Conservation (phyloP, 306 rosid genomes). For the Trichosanthes cucumerina region DNA sequence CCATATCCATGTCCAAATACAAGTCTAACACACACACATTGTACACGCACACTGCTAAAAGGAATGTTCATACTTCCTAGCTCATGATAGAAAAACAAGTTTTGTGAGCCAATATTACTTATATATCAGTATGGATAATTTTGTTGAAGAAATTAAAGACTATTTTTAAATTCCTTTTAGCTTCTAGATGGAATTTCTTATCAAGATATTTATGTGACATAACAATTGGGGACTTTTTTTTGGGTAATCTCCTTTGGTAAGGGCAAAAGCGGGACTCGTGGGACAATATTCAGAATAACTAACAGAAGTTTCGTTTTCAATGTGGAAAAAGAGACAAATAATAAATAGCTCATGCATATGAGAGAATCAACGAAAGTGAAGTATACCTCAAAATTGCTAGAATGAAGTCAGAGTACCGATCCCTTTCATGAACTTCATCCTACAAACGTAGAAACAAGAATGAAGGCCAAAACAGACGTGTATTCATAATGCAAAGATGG, state of each 20-base stretch:
- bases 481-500: background rate
- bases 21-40: background rate
- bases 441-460: slow-evolving; percentile 25
- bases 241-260: background rate
- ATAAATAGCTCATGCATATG: background rate
- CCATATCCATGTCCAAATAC: background rate
- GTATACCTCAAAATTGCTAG: slow-evolving; percentile 72
- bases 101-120: background rate
- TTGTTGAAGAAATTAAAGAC: background rate
- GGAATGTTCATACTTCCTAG: background rate
- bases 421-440: slow-evolving; percentile 99
- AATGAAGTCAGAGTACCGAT: slow-evolving; percentile 79
- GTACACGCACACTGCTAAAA: background rate
- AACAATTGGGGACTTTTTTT: background rate
- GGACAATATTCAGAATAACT: background rate
- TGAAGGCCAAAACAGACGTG: background rate
- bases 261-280: background rate
- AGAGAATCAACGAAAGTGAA: background rate
- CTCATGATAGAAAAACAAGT: background rate
- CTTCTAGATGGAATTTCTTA: background rate
- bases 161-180: background rate
- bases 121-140: background rate
- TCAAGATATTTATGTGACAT: background rate
- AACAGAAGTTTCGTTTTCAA: background rate
- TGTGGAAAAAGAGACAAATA: background rate